phyloP scores from a whole-genome alignment of 305 asterid genomes.

The Fraxinus sp. region DNA sequence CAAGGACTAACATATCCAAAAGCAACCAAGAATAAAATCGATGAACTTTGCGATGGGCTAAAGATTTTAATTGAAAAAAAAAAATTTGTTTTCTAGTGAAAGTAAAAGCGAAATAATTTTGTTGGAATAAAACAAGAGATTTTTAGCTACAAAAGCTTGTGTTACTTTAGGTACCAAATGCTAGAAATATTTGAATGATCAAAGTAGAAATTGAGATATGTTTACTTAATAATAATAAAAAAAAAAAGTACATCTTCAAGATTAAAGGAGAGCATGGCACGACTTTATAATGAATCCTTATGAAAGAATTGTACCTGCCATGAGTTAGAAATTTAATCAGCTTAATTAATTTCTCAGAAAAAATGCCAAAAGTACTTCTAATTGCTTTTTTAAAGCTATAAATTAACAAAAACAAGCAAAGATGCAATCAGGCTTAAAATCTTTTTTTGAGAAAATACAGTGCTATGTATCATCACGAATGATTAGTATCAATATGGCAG shows the following conservation, averaged over 20 bases:
- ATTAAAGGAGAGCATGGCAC: neutral
- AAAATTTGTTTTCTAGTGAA: too few relatives aligned
- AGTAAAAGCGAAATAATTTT: neutral
- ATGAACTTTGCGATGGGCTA: neutral
- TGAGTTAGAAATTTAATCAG: neutral
- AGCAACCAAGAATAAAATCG: neutral
- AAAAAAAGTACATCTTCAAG: neutral
- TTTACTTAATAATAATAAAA: neutral
- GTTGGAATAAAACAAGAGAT: neutral
- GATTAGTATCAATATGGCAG: neutral
- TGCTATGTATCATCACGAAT: neutral
- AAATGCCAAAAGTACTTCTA: neutral
- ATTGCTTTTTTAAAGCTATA: neutral
- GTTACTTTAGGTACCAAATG: neutral
- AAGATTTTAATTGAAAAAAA: neutral
- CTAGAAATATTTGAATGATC: neutral
- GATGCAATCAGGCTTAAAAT: neutral
- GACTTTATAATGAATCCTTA: slow-evolving; percentile 21
- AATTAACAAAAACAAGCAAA: neutral
- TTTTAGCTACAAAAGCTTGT: neutral
- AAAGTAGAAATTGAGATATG: neutral
- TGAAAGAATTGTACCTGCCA: slow-evolving; percentile 16
- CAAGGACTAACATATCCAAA: neutral
- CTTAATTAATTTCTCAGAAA: neutral
- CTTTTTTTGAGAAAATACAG: too few relatives aligned